Evolutionary conservation across 2,329 filamentous ascomycete species (phyloP).

Genomic region (Pseudocercospora musae): DNA sequence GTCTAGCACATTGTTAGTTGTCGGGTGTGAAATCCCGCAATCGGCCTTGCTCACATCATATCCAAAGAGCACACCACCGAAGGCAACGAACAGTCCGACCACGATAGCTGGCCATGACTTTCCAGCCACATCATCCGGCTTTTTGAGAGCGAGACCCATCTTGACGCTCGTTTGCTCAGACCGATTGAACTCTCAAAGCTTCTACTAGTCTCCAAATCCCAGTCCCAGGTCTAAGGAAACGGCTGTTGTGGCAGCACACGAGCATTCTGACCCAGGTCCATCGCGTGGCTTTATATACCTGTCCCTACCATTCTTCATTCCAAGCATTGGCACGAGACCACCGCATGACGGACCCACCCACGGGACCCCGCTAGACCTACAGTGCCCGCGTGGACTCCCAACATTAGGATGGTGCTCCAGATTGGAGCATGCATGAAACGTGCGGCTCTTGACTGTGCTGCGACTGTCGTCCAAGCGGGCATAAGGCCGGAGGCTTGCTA

Average conservation of each 20-base stretch:
- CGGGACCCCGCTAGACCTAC: not conserved
- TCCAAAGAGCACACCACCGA: conserved; percentile 32
- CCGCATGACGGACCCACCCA: not conserved
- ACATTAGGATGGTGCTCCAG: not conserved
- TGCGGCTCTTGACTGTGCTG: not conserved
- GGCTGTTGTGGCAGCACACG: not conserved
- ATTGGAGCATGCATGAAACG: not conserved
- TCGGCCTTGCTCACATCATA: conserved; percentile 26
- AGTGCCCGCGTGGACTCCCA: not conserved
- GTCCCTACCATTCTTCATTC: not conserved
- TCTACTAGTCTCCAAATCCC: not conserved
- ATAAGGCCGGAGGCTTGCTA: conserved; percentile 5
- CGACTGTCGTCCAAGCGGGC: conserved; percentile 3
- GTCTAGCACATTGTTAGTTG: conserved; percentile 3
- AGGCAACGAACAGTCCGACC: conserved; percentile 42
- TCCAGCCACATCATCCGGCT: conserved; percentile 18
- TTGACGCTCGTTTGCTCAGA: not conserved
- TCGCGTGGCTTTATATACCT: not conserved
- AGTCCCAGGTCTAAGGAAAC: not conserved
- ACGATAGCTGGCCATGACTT: conserved; percentile 44
- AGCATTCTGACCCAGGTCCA: not conserved
- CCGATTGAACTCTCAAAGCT: not conserved
- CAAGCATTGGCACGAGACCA: not conserved
- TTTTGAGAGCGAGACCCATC: conserved; percentile 19
- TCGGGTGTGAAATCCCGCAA: not conserved